Evolutionary conservation across 257 asterid genomes (phyloP).

Genomic region (Fraxinus quadrangulata): DNA sequence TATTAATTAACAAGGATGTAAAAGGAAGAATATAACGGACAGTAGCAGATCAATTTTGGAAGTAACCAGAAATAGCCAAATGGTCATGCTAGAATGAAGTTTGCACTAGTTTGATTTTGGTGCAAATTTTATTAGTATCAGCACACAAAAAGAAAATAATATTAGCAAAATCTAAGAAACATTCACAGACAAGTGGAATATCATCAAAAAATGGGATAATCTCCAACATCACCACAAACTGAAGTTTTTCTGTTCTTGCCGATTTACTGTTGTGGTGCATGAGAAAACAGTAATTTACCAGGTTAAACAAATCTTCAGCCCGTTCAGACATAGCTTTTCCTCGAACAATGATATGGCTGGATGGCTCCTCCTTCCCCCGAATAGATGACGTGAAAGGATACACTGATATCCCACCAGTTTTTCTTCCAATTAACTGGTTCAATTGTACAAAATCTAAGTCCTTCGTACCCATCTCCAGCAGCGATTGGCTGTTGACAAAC

Average conservation of each 20-base stretch:
- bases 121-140: slow-evolving; percentile 6
- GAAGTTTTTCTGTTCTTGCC: slow-evolving; percentile 14
- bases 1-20: background rate
- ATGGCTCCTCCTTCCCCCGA: slow-evolving; percentile 74
- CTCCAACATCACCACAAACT: slow-evolving; percentile 18
- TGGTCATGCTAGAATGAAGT: background rate
- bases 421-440: slow-evolving; percentile 92
- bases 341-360: slow-evolving; percentile 75
- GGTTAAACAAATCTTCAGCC: slow-evolving; percentile 77
- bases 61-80: background rate
- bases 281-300: slow-evolving; percentile 50
- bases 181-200: background rate
- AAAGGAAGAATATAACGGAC: background rate
- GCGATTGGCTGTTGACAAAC: slow-evolving; percentile 74
- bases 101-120: background rate
- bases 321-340: slow-evolving; percentile 96
- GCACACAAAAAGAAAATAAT: slow-evolving; percentile 2
- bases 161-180: background rate
- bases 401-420: slow-evolving; percentile 96
- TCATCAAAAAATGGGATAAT: background rate
- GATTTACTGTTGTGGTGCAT: slow-evolving; percentile 15
- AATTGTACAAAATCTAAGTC: slow-evolving; percentile 91
- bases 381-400: slow-evolving; percentile 89
- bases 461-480: slow-evolving; percentile 97
- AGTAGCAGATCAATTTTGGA: background rate